These are phyloP conservation scores for Kappamyces sp. DNA, from an alignment of 192 early-diverging fungal genomes.

Conservation along the genomic window DNA sequence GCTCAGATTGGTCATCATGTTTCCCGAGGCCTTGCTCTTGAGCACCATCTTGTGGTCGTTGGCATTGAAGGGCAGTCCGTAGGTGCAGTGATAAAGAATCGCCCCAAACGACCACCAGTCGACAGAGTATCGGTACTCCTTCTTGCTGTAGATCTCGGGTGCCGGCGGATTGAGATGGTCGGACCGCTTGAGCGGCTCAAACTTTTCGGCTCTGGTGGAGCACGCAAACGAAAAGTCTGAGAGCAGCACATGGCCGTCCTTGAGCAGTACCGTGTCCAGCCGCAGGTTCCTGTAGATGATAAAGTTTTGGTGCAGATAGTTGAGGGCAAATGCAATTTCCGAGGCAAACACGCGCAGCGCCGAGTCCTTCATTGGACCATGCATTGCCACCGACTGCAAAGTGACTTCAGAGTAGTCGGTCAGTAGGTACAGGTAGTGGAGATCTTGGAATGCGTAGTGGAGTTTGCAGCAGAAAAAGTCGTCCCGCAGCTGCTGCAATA, in stretches of 20 bases:
- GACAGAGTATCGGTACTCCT: conserved; percentile 28
- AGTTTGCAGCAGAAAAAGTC: too few species aligned
- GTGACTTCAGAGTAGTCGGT: too few species aligned
- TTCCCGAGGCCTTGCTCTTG: conserved; percentile 50
- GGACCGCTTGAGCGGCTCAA: neutral
- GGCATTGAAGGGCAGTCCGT: conserved; percentile 61
- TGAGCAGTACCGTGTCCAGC: conserved; percentile 36
- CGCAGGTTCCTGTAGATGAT: conserved; percentile 33
- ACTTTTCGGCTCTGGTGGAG: conserved; percentile 14
- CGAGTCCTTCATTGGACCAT: conserved; percentile 1
- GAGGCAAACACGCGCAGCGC: conserved; percentile 31
- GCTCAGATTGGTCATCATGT: conserved; percentile 27
- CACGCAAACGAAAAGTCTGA: conserved; percentile 57
- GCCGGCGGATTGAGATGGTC: conserved; percentile 1
- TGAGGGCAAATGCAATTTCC: conserved; percentile 34
- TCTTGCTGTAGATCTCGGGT: conserved; percentile 16
- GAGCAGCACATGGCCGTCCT: conserved; percentile 39
- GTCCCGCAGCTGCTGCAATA: too few species aligned
- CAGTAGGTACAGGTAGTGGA: too few species aligned
- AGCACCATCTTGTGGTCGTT: conserved; percentile 53
- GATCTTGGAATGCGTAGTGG: too few species aligned
- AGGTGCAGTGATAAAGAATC: conserved; percentile 36
- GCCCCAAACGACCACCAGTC: conserved; percentile 72
- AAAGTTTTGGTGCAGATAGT: conserved; percentile 40
- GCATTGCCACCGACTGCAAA: neutral